Percentiles rank a stretch among this genome's conserved stretches.
Evolutionary conservation across 495 filamentous ascomycete species (phyloP).

Genomic region (Jackrogersella multiformis): DNA sequence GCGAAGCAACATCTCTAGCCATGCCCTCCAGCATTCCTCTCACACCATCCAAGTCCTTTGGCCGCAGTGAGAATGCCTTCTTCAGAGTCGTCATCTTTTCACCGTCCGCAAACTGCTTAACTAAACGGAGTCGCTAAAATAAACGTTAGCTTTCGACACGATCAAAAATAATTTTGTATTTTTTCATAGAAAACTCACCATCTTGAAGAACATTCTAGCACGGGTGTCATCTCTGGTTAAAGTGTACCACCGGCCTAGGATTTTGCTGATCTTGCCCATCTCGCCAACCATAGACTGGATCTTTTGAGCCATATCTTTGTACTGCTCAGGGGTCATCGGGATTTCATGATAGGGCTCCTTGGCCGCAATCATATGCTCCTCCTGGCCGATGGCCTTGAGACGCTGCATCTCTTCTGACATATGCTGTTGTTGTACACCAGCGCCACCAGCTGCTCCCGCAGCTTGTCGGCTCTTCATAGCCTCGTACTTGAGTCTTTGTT

Average conservation of each 20-base stretch:
- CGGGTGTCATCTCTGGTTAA: slow-evolving; percentile 54
- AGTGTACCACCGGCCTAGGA: slow-evolving; percentile 53
- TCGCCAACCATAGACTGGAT: slow-evolving; percentile 43
- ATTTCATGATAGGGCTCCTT: slow-evolving; percentile 48
- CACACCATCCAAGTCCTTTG: slow-evolving; percentile 62
- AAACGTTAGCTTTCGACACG: slow-evolving; percentile 7
- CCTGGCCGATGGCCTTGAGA: slow-evolving; percentile 47
- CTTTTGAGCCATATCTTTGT: slow-evolving; percentile 47
- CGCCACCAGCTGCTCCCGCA: slow-evolving; percentile 14
- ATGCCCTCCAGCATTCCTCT: slow-evolving; percentile 57
- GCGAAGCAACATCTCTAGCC: slow-evolving; percentile 41
- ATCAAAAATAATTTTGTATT: slow-evolving; percentile 27
- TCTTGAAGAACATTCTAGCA: slow-evolving; percentile 56
- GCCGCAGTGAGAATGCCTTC: slow-evolving; percentile 66
- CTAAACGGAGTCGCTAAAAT: slow-evolving; percentile 63
- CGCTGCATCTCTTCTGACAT: slow-evolving; percentile 42
- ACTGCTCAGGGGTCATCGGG: slow-evolving; percentile 51
- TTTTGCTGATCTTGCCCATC: slow-evolving; percentile 50
- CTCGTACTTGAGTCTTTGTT: slow-evolving; percentile 60
- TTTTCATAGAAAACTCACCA: slow-evolving; percentile 50
- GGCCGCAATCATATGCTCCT: slow-evolving; percentile 39
- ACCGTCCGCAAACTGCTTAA: slow-evolving; percentile 66
- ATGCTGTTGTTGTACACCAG: slow-evolving; percentile 13
- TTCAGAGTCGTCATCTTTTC: slow-evolving; percentile 60
- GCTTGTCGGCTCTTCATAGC: slow-evolving; percentile 44